Evolutionary conservation across 768 basidiomycete species (phyloP), one percentile per base, ranked within the genome.

Genomic region (Leccinum arenicola): DNA sequence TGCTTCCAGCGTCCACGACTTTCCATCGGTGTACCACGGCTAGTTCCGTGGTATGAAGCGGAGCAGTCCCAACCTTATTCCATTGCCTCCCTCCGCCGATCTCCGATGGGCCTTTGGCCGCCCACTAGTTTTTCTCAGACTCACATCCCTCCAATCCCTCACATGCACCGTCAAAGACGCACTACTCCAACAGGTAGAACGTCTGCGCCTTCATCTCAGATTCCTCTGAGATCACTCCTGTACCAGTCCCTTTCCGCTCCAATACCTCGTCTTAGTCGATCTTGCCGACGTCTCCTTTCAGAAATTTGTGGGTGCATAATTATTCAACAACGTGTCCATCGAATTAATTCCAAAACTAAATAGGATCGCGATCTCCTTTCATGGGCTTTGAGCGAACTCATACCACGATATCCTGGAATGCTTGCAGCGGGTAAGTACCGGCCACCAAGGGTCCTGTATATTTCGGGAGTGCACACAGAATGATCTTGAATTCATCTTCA

Each of bases 331-430:
- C 50, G 47, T 52, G 11, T 48, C 45, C 15, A 29, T 55, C 55
- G 19, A 61, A 49, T 29, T 9, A 29, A 29, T 55, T 61, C 53
- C 55, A 15, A 29, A 63, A 57, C 17, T 40, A 55, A 61, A 14
- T 25, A 90, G 85, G 82, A 80, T 65, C 66, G 85, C 40, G 85
- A 89, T 62, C 71, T 88, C 7, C 75, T 87, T 48, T 76, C 80
- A 19, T 91, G 86, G 86, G 80, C 81, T 50, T 66, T 86, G 58
- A 81, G 81, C 60, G 87, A 91, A 63, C 77, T 87, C 31, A 77
- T 86, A 47, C 88, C 88, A 38, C 80, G 82, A 54, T 91, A 84
- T 74, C 87, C 90, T 54, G 89, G 89, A 55, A 83, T 91, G 84
- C 74, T 91, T 31, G 88, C 84, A 36, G 88, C 86, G 70, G 86